A percentile compares a stretch with the other conserved stretches of the same genome.
Conservation (phyloP, 1,139 yeast genomes). For the Trichomonascaceae sp. region DNA sequence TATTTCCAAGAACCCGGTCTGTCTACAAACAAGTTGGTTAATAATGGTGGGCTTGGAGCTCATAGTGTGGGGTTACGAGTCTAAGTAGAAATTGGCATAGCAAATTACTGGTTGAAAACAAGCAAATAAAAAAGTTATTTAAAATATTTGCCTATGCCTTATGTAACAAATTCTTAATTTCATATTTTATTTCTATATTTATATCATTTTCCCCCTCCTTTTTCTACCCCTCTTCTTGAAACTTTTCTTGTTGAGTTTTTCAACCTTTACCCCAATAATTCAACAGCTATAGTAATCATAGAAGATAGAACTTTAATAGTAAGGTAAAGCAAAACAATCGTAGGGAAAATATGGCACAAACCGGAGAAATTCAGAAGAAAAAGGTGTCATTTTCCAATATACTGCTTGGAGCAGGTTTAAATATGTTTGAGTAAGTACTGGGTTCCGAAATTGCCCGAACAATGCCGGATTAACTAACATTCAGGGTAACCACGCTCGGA, state of each 20-base stretch:
- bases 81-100: not conserved
- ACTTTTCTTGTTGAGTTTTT: too few relatives aligned
- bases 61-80: slow-evolving; percentile 8
- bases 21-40: not conserved
- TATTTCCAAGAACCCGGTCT: slow-evolving; percentile 45
- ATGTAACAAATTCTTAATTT: too few relatives aligned
- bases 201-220: too few relatives aligned
- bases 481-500: slow-evolving; percentile 76
- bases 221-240: too few relatives aligned
- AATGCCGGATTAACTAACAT: not conserved
- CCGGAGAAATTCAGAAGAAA: slow-evolving; percentile 52
- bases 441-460: not conserved
- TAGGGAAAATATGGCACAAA: slow-evolving; percentile 4
- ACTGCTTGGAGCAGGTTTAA: slow-evolving; percentile 87
- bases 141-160: not conserved
- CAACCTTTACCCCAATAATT: not conserved
- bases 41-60: slow-evolving; percentile 1
- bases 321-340: not conserved
- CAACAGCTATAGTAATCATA: not conserved
- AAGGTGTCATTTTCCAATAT: slow-evolving; percentile 86
- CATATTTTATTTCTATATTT: too few relatives aligned
- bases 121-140: not conserved
- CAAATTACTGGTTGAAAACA: too few relatives aligned
- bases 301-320: not conserved
- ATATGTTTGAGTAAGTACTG: slow-evolving; percentile 58